phyloP scores from a whole-genome alignment of 2,329 filamentous ascomycete species.

The Rhynchosporium graminicola region DNA sequence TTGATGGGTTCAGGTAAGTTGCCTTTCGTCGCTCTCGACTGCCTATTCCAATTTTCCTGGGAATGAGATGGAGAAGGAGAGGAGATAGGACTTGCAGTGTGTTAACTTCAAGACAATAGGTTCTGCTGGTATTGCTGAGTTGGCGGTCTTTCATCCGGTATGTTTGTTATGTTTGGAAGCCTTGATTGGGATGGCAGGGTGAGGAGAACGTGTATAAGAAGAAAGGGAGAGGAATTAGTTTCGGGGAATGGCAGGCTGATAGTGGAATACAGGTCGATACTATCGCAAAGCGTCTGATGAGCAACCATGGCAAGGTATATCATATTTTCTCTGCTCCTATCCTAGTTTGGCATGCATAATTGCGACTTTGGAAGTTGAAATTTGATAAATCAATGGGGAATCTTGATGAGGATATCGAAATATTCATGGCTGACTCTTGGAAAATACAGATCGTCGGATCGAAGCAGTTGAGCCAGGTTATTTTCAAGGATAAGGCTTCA shows the following conservation, averaged over 20 bases:
- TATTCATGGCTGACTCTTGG: constrained; percentile 29
- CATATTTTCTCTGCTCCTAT: not conserved
- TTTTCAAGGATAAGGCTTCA: constrained; percentile 86
- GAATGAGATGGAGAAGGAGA: not conserved
- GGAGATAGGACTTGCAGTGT: constrained; percentile 7
- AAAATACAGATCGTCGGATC: constrained; percentile 53
- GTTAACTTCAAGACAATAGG: constrained; percentile 53
- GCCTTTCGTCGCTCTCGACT: not conserved
- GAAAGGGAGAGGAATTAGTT: not conserved
- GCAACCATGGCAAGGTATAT: constrained; percentile 79
- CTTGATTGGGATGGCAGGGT: no score
- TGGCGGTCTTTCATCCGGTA: constrained; percentile 91
- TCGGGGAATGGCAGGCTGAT: not conserved
- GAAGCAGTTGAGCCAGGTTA: constrained; percentile 78
- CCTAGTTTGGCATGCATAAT: not conserved
- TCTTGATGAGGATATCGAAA: not conserved
- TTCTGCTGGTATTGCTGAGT: constrained; percentile 87
- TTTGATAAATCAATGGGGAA: no score
- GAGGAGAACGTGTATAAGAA: not conserved
- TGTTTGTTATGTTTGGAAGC: constrained; percentile 30
- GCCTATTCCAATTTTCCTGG: not conserved
- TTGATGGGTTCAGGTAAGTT: constrained; percentile 83
- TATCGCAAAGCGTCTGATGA: constrained; percentile 98
- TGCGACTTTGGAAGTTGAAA: not conserved
- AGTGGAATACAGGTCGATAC: constrained; percentile 75